Evolutionary conservation across 1,284 basidiomycete genomes (phyloP).

Genomic region (Ustilago crameri): DNA sequence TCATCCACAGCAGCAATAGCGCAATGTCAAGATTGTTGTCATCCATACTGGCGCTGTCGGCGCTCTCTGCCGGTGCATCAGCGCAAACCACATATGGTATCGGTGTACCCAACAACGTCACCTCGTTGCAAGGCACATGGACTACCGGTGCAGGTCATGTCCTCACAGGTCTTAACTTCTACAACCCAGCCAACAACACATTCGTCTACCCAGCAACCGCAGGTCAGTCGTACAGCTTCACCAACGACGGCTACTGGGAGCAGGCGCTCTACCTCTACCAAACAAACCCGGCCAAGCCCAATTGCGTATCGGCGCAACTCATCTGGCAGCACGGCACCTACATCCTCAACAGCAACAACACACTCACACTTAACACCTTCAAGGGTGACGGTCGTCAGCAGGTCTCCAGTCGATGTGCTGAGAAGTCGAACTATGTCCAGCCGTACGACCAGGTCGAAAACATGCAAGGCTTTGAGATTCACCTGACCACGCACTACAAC

Average conservation of each 20-base stretch:
- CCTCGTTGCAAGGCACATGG: slow-evolving; percentile 61
- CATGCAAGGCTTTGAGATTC: slow-evolving; percentile 50
- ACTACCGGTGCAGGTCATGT: slow-evolving; percentile 58
- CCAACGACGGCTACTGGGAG: slow-evolving; percentile 63
- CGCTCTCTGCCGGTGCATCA: slow-evolving; percentile 13
- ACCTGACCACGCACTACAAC: slow-evolving; percentile 31
- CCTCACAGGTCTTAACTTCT: slow-evolving; percentile 62
- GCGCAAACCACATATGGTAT: slow-evolving; percentile 39
- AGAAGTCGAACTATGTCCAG: slow-evolving; percentile 50
- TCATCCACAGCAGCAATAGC: background rate
- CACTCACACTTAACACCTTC: slow-evolving; percentile 55
- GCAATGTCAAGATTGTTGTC: slow-evolving; percentile 26
- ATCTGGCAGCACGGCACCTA: slow-evolving; percentile 67
- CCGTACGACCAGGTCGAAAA: slow-evolving; percentile 53
- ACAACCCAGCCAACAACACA: slow-evolving; percentile 60
- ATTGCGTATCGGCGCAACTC: slow-evolving; percentile 63
- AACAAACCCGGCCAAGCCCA: slow-evolving; percentile 55
- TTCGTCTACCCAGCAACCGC: slow-evolving; percentile 59
- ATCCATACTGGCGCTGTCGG: slow-evolving; percentile 25
- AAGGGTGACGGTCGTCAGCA: slow-evolving; percentile 57
- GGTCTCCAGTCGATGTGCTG: slow-evolving; percentile 38
- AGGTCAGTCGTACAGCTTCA: slow-evolving; percentile 64
- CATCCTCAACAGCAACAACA: slow-evolving; percentile 44
- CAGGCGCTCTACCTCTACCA: slow-evolving; percentile 59
- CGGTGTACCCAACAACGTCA: slow-evolving; percentile 46